Base-by-base conservation (phyloP, 768 basidiomycete genomes). In the Hydnomerulius pinastri region DNA sequence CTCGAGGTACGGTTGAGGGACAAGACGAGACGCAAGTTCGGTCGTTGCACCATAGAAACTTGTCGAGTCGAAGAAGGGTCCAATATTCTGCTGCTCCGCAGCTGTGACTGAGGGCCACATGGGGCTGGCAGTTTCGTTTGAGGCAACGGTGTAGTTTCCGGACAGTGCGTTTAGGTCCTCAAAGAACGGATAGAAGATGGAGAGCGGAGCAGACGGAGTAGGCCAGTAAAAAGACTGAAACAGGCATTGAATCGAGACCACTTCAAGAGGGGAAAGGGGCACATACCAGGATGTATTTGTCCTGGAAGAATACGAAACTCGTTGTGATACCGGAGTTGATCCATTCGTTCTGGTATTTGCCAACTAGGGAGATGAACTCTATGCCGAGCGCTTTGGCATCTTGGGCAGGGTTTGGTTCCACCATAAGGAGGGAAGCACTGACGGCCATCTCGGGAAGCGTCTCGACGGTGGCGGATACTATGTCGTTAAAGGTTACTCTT, bases 391-490 rank as follows among this genome's bases (percentile, higher is more conserved):
- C 1, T 2, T 50, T 55, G 39, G 13, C 23, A 11, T 62, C 53
- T 18, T 57, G 49, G 7, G 42, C 48, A 4, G 43, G 2, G 23
- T 9, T 58, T 7, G 63, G 53, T 29, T 28, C n/a, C 18, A 63
- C 17, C 8, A 42, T 18, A 25, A 63, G 47, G 17, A 43, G 17
- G 21, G 53, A 64, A 2, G 51, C 53, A 7, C 57, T 49, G 18
- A 64, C 44, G 2, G 41, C 17, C 10, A 50, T 47, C 13, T 35
- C 36, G 33, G 60, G 55, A 35, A 51, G 42, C 7, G 43, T 50
- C 15, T 33, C 43, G 12, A 63, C 25, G 6, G 63, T 64, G 24
- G 33, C 51, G 2, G 63, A 63, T 6, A 18, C 63, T 63, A n/a
- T n/a, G n/a, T n/a, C n/a, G n/a, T n/a, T n/a, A n/a, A n/a, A n/a